Evolutionary conservation across 2,329 filamentous ascomycete genomes (phyloP), one percentile per base, ranked within the genome.

Genomic region (Stachybotrys elegans): DNA sequence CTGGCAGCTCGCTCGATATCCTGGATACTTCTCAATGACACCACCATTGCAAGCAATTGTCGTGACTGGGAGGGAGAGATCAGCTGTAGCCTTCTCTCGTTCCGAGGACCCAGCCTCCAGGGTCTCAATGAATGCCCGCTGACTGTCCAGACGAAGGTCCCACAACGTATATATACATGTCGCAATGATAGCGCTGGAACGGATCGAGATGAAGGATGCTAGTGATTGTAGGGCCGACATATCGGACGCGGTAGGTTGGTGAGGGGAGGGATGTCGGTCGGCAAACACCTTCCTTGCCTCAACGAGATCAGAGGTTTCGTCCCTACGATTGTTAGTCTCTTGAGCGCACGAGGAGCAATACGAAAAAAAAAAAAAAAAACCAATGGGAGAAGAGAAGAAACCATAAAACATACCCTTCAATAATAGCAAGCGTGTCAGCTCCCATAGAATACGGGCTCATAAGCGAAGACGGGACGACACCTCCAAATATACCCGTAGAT

Each of bases 21-120:
- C 69, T 0, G 87, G 86, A 57, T 91, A 92, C 54, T 84, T 83
- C 63, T 91, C 86, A 42, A 91, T 82, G 40, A 92, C 85, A 22
- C 83, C 86, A 36, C 87, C 87, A 57, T 88, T 90, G 64, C 84
- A 91, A 4, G 84, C 84, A n/a, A 92, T 79, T 3, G 78, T 73
- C 4, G 78, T 81, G 44, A 68, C 65, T 25, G 59, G 57, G 7
- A 75, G 58, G 35, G 68, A 61, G 2, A 67, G 67, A 49, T 80
- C 79, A 14, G 66, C 65, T 51, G 81, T 78, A 1, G 76, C 67
- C 27, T 75, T 72, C 9, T 58, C 50, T 42, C 71, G 69, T 25
- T 61, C 49, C 5, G 58, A 44, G 12, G 67, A 66, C 16, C 52
- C 57, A 9, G 59, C 44, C 12, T 60, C 48, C 4, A 67, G 55